Evolutionary conservation across 192 early-diverging fungal genomes (phyloP), one percentile per base, ranked within the genome.

Genomic region (Backusella liffmaniae): DNA sequence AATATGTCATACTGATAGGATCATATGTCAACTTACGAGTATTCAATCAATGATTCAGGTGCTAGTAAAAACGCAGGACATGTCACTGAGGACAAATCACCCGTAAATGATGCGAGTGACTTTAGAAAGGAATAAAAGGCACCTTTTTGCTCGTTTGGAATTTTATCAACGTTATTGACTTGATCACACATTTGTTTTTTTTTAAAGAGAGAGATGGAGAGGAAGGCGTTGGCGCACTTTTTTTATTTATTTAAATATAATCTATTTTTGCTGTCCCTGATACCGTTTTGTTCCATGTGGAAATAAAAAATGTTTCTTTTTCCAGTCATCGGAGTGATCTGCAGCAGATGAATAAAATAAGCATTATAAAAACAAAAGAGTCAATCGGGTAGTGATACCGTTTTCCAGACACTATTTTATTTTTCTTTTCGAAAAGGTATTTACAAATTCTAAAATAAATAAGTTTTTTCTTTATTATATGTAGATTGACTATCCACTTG

Each of bases 61-160:
- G 88, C 90, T 18, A 94, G 81, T 13, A 94, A 73, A 75, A 93
- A 94, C 34, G 90, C 88, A 70, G 93, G 93, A 75, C 91, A 92
- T 5, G 92, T 93, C 51, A 94, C 80, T 65, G 87, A 83, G 8
- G 91, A 92, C 56, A 94, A 83, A 77, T 94, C 93, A 18, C 92
- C 93, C 12, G 93, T 91, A 72, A 92, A 92, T 56, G 91, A 87
- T 15, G 89, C 84, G 7, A 94, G 77, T n/a, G 88, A 88, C 72
- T 88, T 86, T 41, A 92, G 51, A 73, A 93, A 92, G 3, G 84
- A 85, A 67, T 87, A 83, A 75, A 92, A 86, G 32, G 88, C 88
- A 21, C 86, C 86, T 67, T 86, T 86, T 70, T 90, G 85, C 44
- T 88, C 86, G 35, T 80, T 73, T 15, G 90, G 88, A n/a, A 91